Percentiles rank a stretch among this genome's conserved stretches.
Evolutionary conservation across 2,329 filamentous ascomycete genomes (phyloP).

Genomic region (Scleromitrula shiraiana): DNA sequence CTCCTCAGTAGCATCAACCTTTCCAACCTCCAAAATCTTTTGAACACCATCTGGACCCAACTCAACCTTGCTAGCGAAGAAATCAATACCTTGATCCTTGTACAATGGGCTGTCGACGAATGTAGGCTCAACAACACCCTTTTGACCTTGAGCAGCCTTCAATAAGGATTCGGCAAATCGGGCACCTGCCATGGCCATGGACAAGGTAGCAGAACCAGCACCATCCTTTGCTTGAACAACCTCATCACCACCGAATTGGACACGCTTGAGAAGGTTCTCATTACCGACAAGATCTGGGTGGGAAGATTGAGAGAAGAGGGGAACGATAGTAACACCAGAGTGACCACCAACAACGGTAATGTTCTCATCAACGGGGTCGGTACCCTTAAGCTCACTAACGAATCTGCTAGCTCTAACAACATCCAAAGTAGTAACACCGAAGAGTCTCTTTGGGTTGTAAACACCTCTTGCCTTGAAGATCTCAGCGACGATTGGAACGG

Average conservation of each 20-base stretch:
- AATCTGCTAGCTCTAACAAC: conserved; percentile 98
- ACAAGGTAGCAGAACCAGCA: conserved; percentile 92
- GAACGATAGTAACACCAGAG: conserved; percentile 97
- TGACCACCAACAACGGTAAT: conserved; percentile 96
- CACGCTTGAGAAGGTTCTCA: conserved; percentile 70
- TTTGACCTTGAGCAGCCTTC: conserved; percentile 86
- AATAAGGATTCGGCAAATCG: conserved; percentile 83
- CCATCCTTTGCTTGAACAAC: conserved; percentile 99
- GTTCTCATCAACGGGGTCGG: conserved; percentile 85
- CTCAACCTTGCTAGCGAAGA: conserved; percentile 94
- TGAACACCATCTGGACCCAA: conserved; percentile 93
- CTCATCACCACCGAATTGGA: conserved; percentile 98
- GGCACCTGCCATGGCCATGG: conserved; percentile 94
- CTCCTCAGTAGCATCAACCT: conserved; percentile 79
- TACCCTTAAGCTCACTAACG: conserved; percentile 82
- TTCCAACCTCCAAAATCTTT: conserved; percentile 83
- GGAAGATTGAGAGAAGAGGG: conserved; percentile 89
- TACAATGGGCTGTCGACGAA: conserved; percentile 96
- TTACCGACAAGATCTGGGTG: conserved; percentile 77
- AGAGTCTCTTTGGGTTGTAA: conserved; percentile 92
- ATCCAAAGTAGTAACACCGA: conserved; percentile 97
- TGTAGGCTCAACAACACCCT: conserved; percentile 90
- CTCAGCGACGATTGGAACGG: conserved; percentile 94
- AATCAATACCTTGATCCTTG: conserved; percentile 97
- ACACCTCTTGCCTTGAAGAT: conserved; percentile 88